Evolutionary conservation across 2,329 filamentous ascomycete species (phyloP).

Genomic region (Lecanicillium sp.): DNA sequence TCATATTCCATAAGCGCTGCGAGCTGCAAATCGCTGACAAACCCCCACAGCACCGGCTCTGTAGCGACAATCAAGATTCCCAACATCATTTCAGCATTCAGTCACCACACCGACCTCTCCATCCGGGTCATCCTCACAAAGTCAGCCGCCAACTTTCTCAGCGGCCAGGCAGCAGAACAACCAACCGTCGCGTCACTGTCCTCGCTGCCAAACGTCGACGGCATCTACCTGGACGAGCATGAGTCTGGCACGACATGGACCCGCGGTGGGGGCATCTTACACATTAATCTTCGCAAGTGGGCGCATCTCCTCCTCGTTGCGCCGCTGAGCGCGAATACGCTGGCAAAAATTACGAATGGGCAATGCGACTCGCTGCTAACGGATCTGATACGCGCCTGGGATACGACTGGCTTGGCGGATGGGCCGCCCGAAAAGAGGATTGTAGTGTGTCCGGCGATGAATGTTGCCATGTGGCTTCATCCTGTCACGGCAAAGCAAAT

Average conservation of each 20-base stretch:
- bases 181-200: slow-evolving; percentile 55
- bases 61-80: slow-evolving; percentile 86
- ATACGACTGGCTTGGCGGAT: slow-evolving; percentile 58
- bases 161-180: slow-evolving; percentile 69
- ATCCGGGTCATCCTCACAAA: slow-evolving; percentile 79
- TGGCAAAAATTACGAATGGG: slow-evolving; percentile 77
- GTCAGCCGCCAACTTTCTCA: slow-evolving; percentile 66
- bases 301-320: slow-evolving; percentile 73
- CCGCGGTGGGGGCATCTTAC: slow-evolving; percentile 70
- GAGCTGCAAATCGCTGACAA: no score
- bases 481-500: slow-evolving; percentile 72
- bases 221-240: slow-evolving; percentile 72
- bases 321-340: slow-evolving; percentile 73
- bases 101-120: slow-evolving; percentile 47
- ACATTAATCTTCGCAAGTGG: slow-evolving; percentile 78
- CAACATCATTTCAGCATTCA: slow-evolving; percentile 53
- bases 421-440: slow-evolving; percentile 51
- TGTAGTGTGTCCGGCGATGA: slow-evolving; percentile 76
- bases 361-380: slow-evolving; percentile 71
- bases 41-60: slow-evolving; percentile 28
- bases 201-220: slow-evolving; percentile 63
- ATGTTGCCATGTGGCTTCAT: slow-evolving; percentile 83
- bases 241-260: slow-evolving; percentile 64
- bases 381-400: slow-evolving; percentile 77
- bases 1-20: no score